Base-by-base conservation (phyloP, 2,329 filamentous ascomycete genomes). In the Aschersonia sp. region DNA sequence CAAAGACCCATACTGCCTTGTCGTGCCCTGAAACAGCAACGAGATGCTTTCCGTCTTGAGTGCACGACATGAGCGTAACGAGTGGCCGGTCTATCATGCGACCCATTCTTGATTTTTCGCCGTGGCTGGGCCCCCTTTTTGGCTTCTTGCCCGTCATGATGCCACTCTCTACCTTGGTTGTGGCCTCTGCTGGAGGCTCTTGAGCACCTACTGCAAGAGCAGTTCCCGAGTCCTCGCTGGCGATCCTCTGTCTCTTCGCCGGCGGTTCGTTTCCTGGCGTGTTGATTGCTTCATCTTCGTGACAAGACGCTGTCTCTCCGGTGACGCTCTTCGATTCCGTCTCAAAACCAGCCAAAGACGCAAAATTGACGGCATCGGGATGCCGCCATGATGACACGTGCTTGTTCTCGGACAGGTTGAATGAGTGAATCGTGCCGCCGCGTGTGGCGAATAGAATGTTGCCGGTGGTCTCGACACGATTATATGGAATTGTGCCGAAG, bases 1-100 rank as follows among this genome's bases (percentile, higher is more conserved):
- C 72, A 60, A 97, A 86, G 0, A 96, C 86, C 62, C 86, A 85
- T 41, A 98, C 74, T 45, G 77, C 80, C 69, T 98, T 98, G 70
- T 97, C 92, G 58, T 94, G 87, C n/a, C 78, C 82, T 6, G 89
- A 94, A 31, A 94, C 78, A 29, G 80, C 85, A 42, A 95, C 69
- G 28, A 94, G 62, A 65, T 94, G 71, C 42, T 75, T 71, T 10
- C 81, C 78, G 54, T 85, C 72, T 10, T 70, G 62, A 0, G 87
- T 83, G 31, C 76, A 66, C 29, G 76, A 70, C 53, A 96, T 61
- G 52, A 83, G 77, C 50, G 82, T 83, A 48, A 96, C 76, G 56
- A 83, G 80, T 4, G 82, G 75, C 51, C 70, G 62, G 48, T 80
- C 75, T 2, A 67, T 64, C n/a, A 65, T 59, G 40, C 56, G 57